A percentile compares a stretch with the other conserved stretches of the same genome.
Evolutionary conservation across 805 yeast species (phyloP).

Genomic region (Kazachstania kunashirensis): DNA sequence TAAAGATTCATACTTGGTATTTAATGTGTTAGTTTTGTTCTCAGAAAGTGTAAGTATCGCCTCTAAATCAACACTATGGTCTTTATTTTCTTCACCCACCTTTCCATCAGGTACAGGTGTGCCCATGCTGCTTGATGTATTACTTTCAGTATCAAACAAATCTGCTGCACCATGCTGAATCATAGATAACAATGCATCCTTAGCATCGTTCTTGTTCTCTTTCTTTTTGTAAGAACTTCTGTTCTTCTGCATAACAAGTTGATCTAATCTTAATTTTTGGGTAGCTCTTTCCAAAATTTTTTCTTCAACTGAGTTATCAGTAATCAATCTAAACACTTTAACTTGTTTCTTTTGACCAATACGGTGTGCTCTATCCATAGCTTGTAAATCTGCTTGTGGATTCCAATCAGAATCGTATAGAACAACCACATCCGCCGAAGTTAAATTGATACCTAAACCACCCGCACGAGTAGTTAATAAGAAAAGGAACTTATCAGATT

Average conservation of each 20-base stretch:
- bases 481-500: constrained; percentile 60
- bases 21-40: constrained; percentile 50
- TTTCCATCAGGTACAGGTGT: constrained; percentile 25
- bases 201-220: constrained; percentile 33
- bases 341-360: constrained; percentile 83
- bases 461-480: constrained; percentile 80
- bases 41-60: constrained; percentile 51
- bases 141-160: constrained; percentile 31
- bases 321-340: constrained; percentile 64
- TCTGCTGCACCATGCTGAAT: constrained; percentile 76
- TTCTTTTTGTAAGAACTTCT: constrained; percentile 28
- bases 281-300: constrained; percentile 75
- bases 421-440: constrained; percentile 71
- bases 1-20: constrained; percentile 52
- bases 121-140: constrained; percentile 11
- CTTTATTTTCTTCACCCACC: constrained; percentile 9
- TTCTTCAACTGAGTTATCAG: constrained; percentile 78
- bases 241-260: constrained; percentile 75
- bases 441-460: constrained; percentile 77
- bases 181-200: constrained; percentile 70
- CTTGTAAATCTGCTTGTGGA: constrained; percentile 82
- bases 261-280: constrained; percentile 68
- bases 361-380: constrained; percentile 85
- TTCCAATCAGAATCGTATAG: constrained; percentile 80
- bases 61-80: constrained; percentile 47